Evolutionary conservation across 2,329 filamentous ascomycete species (phyloP), one percentile per base, ranked within the genome.

Genomic region (Chrysosporium queenslandicum): DNA sequence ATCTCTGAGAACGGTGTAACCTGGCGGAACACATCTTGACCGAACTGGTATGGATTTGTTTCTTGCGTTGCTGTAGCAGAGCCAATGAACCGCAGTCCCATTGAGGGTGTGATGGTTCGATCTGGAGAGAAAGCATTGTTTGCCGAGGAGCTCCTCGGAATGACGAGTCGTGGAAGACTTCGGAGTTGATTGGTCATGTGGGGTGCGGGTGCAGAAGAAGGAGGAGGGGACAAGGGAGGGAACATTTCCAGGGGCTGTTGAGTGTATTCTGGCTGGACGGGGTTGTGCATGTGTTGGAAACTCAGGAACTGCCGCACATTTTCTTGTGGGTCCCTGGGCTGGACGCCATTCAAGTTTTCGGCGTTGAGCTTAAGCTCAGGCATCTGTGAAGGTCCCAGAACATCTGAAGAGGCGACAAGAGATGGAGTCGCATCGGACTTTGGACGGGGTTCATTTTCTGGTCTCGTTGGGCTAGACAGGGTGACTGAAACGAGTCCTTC

Each of bases 251-350:
- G 85, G 3, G 83, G 82, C 14, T 64, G 32, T 63, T 58, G 5
- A 63, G 56, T 37, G 6, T 83, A 83, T 7, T 79, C 79, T 6
- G 81, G 80, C n/a, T 85, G 77, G 50, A 83, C 78, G 56, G 57
- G 54, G 21, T 47, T 56, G 46, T 57, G 63, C 1, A 71, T 47
- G 66, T 86, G 83, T 66, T 97, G 91, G 66, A 95, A 90, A 63
- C 80, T 80, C 50, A 97, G 78, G 69, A 95, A 97, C 59, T 94
- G 87, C 63, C 87, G 83, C 32, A 97, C 88, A 60, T 91, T 94
- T 70, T 96, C 90, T 67, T 94, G 90, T 4, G 90, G 86, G 63
- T 96, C 89, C 50, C 85, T 79, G 16, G 76, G 74, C 63, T 85
- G 77, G 29, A 95, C 66, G 56, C 77, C 81, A 53, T 82, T 80